Conservation (phyloP, 257 asterid species). For the Solanum pinnatisectum region DNA sequence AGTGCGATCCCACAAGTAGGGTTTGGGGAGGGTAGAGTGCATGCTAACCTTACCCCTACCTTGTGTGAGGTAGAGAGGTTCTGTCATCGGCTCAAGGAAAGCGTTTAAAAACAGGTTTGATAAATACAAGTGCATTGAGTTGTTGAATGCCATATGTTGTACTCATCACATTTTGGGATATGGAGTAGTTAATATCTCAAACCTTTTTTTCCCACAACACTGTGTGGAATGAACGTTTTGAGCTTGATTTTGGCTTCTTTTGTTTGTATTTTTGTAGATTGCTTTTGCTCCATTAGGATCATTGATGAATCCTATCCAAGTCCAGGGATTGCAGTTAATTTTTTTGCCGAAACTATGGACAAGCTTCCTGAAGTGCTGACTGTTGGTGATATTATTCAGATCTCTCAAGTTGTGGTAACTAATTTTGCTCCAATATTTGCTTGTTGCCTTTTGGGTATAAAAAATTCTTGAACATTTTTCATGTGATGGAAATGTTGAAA, state of each 20-base stretch:
- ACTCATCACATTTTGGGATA: background rate
- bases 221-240: background rate
- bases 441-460: background rate
- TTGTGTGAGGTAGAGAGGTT: background rate
- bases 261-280: slow-evolving; percentile 31
- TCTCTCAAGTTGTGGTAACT: slow-evolving; percentile 55
- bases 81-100: background rate
- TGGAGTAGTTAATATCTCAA: background rate
- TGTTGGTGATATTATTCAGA: slow-evolving; percentile 53
- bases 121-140: background rate
- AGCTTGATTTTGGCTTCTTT: background rate
- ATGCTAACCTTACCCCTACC: background rate
- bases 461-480: background rate
- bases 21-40: background rate
- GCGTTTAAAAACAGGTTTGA: background rate
- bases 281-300: slow-evolving; percentile 35
- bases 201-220: background rate
- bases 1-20: background rate
- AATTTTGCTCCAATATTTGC: background rate
- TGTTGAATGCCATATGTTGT: background rate
- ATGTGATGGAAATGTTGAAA: background rate
- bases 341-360: slow-evolving; percentile 50
- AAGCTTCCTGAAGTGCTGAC: slow-evolving; percentile 50
- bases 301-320: slow-evolving; percentile 50
- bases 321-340: slow-evolving; percentile 29